Evolutionary conservation across 2,329 filamentous ascomycete species (phyloP).

Genomic region (Aspergillus tanneri): DNA sequence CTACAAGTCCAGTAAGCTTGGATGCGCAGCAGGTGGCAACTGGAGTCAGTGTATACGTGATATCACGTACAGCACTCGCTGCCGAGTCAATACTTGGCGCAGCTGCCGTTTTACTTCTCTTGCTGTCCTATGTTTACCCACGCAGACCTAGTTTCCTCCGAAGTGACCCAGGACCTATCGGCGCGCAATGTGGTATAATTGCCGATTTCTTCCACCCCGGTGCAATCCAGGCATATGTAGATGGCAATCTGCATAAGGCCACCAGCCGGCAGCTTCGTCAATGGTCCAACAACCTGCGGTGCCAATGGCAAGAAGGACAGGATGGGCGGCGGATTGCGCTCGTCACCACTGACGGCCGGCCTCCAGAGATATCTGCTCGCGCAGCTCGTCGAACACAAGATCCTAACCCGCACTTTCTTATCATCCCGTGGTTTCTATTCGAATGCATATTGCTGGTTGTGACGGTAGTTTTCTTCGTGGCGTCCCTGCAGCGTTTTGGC

Average conservation of each 20-base stretch:
- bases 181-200: slow-evolving; percentile 20
- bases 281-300: slow-evolving; percentile 18
- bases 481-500: slow-evolving; percentile 1
- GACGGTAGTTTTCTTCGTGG: slow-evolving; percentile 15
- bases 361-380: background rate
- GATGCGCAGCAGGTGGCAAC: background rate
- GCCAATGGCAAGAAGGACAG: slow-evolving; percentile 12
- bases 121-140: slow-evolving; percentile 14
- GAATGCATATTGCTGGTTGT: slow-evolving; percentile 20
- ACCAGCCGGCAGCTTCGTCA: slow-evolving; percentile 20
- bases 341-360: background rate
- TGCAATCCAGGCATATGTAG: slow-evolving; percentile 4
- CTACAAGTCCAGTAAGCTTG: background rate
- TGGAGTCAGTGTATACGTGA: background rate
- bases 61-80: background rate
- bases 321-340: slow-evolving; percentile 13
- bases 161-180: slow-evolving; percentile 21
- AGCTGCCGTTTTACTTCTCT: background rate
- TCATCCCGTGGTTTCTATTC: slow-evolving; percentile 15
- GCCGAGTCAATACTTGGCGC: background rate
- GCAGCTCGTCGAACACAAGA: slow-evolving; percentile 5
- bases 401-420: slow-evolving; percentile 23
- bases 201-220: slow-evolving; percentile 10
- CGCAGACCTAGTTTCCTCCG: slow-evolving; percentile 18
- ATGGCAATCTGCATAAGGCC: slow-evolving; percentile 8